A percentile compares a stretch with the other conserved stretches of the same genome.
Conservation (phyloP, 1,284 basidiomycete species). For the Leccinum subrobustum region DNA sequence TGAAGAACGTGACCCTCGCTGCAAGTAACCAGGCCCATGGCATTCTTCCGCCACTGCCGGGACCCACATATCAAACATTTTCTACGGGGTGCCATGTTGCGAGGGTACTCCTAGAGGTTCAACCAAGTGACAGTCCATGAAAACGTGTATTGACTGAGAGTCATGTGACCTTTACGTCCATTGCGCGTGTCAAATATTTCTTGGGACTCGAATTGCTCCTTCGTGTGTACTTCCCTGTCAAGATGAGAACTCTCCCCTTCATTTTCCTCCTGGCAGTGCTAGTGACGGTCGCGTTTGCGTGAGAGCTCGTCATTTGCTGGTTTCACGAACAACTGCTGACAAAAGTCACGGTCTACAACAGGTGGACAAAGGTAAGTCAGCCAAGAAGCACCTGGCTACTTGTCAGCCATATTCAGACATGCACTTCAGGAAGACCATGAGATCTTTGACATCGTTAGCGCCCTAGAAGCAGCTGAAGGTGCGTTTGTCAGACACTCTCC, state of each 20-base stretch:
- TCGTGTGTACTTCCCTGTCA: not conserved
- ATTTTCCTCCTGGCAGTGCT: conserved; percentile 44
- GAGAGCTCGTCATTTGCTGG: conserved; percentile 26
- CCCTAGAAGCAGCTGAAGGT: conserved; percentile 82
- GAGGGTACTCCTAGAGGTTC: not conserved
- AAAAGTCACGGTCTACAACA: conserved; percentile 23
- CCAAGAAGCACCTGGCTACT: not conserved
- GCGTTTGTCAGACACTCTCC: conserved; percentile 8
- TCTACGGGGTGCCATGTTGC: conserved; percentile 52
- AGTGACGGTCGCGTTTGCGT: conserved; percentile 47
- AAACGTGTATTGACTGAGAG: not conserved
- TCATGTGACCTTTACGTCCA: conserved; percentile 21
- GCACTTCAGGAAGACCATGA: conserved; percentile 80
- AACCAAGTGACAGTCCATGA: not conserved
- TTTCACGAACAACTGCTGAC: conserved; percentile 2
- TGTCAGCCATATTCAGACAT: conserved; percentile 12
- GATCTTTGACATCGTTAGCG: conserved; percentile 93
- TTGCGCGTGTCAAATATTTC: not conserved
- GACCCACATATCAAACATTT: conserved; percentile 73
- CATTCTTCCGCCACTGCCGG: conserved; percentile 75
- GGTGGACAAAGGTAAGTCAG: conserved; percentile 65
- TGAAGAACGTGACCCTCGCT: conserved; percentile 79
- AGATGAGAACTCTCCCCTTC: conserved; percentile 42
- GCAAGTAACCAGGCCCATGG: conserved; percentile 69
- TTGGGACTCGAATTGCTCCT: not conserved